Evolutionary conservation across 306 rosid genomes (phyloP).

Genomic region (Cajanus cajan): DNA sequence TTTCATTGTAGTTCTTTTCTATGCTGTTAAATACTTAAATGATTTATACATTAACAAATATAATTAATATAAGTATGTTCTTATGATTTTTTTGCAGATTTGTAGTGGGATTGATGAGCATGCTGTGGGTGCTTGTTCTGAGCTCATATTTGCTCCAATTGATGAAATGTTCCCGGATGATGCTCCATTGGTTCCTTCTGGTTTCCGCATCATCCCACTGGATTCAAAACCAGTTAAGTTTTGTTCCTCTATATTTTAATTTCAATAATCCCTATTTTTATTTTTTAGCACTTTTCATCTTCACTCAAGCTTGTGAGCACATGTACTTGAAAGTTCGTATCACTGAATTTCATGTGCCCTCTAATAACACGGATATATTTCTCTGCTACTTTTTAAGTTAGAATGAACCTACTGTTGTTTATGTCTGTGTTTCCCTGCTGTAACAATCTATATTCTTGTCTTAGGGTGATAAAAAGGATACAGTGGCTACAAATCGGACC

Average conservation of each 20-base stretch:
- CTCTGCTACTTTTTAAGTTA: background rate
- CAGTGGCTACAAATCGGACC: conserved; percentile 56
- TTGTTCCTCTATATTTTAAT: background rate
- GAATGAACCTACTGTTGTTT: background rate
- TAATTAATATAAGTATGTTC: background rate
- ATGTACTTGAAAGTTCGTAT: background rate
- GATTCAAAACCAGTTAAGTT: conserved; percentile 94
- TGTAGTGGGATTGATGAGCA: conserved; percentile 93
- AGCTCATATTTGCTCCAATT: conserved; percentile 95
- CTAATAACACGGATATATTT: background rate
- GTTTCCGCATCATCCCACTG: conserved; percentile 89
- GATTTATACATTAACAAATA: background rate
- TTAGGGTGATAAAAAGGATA: conserved; percentile 78
- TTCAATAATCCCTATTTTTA: background rate
- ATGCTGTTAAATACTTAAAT: background rate
- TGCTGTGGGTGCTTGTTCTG: conserved; percentile 90
- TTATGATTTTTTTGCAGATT: conserved; percentile 46
- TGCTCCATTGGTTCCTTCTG: conserved; percentile 90
- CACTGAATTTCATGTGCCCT: background rate
- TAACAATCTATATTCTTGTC: background rate
- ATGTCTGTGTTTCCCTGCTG: background rate
- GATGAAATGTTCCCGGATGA: conserved; percentile 97
- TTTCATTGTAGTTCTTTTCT: background rate
- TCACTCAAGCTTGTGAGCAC: background rate
- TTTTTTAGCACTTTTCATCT: background rate